These are phyloP conservation scores for Capronia americana DNA, from an alignment of 2,329 filamentous ascomycete genomes.

Conservation along the genomic window DNA sequence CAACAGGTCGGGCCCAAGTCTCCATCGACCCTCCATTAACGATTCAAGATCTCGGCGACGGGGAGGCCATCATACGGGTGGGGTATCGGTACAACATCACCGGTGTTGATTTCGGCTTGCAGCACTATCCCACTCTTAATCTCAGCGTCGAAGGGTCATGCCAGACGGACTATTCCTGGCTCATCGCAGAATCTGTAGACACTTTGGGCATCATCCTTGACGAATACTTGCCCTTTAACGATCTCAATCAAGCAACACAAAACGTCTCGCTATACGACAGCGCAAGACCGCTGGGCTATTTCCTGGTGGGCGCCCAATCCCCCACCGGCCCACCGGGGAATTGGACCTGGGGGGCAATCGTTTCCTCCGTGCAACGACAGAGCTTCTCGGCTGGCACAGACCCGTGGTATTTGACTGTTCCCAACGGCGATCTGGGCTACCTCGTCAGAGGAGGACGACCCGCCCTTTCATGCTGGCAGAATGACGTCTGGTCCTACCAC, in stretches of 20 bases:
- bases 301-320: background rate
- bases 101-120: slow-evolving; percentile 16
- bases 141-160: slow-evolving; percentile 18
- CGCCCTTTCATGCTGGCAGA: slow-evolving; percentile 20
- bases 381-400: slow-evolving; percentile 14
- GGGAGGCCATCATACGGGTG: slow-evolving; percentile 16
- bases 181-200: slow-evolving; percentile 12
- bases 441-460: slow-evolving; percentile 11
- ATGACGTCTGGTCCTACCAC: slow-evolving; percentile 20
- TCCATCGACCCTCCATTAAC: slow-evolving; percentile 8
- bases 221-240: slow-evolving; percentile 17
- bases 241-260: slow-evolving; percentile 3
- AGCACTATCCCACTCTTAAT: slow-evolving; percentile 11
- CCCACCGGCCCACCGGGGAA: slow-evolving; percentile 9
- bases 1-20: slow-evolving; percentile 6
- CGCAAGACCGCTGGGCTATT: slow-evolving; percentile 15
- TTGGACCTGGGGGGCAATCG: slow-evolving; percentile 14
- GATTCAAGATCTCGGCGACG: slow-evolving; percentile 15
- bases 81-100: slow-evolving; percentile 17
- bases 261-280: slow-evolving; percentile 20
- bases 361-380: slow-evolving; percentile 17
- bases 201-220: slow-evolving; percentile 8
- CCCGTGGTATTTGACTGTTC: slow-evolving; percentile 15
- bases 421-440: slow-evolving; percentile 7
- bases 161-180: slow-evolving; percentile 20